These are phyloP conservation scores for Diaporthe citri DNA, from an alignment of 2,329 filamentous ascomycete species.

Conservation along the genomic window DNA sequence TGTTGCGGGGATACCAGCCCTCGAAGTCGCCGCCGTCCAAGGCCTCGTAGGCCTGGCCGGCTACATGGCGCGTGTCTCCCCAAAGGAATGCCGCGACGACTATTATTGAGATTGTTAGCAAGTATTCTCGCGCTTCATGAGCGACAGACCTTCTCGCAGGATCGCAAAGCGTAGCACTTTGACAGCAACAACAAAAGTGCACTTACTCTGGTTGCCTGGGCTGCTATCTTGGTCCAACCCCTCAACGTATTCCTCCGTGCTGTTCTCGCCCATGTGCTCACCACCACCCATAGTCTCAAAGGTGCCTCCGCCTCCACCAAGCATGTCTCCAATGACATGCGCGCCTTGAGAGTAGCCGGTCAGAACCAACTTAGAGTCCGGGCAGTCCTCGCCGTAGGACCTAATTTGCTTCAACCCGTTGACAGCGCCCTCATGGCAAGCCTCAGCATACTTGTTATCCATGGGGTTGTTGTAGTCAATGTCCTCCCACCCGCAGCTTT, in stretches of 20 bases:
- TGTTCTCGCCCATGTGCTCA: conserved; percentile 21
- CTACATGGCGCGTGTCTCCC: conserved; percentile 29
- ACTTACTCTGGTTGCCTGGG: conserved; percentile 23
- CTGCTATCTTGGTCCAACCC: conserved; percentile 15
- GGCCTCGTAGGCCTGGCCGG: conserved; percentile 29
- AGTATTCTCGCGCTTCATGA: background rate
- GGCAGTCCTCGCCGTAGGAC: conserved; percentile 21
- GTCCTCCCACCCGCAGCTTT: conserved; percentile 33
- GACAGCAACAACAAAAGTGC: background rate
- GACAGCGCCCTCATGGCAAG: conserved; percentile 19
- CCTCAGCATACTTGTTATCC: conserved; percentile 20
- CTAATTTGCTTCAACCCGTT: conserved; percentile 26
- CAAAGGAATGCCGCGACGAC: conserved; percentile 29
- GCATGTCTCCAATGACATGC: conserved; percentile 23
- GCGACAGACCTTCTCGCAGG: background rate
- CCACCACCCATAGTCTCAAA: conserved; percentile 21
- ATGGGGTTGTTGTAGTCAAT: conserved; percentile 4
- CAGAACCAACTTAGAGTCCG: conserved; percentile 19
- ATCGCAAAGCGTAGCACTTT: too few relatives aligned
- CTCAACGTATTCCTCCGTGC: conserved; percentile 17
- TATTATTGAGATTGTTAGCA: background rate
- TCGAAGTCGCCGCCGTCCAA: conserved; percentile 12
- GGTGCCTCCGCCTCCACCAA: conserved; percentile 23
- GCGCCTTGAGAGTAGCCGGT: conserved; percentile 32
- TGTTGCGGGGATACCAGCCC: conserved; percentile 31